Base-by-base conservation (phyloP, 1,284 basidiomycete species). In the Agroathelia rolfsii region DNA sequence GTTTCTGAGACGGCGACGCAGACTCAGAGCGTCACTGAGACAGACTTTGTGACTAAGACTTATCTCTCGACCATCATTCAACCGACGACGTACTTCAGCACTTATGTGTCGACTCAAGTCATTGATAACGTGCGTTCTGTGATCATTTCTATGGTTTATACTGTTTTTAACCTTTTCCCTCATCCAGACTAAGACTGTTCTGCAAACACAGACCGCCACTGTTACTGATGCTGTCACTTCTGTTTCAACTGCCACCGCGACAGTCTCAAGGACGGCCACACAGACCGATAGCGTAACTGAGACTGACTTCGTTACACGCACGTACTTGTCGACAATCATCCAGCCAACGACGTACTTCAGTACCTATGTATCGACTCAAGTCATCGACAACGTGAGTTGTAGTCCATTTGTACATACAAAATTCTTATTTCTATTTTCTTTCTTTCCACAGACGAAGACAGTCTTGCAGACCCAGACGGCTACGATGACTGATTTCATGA, bases 31-130 rank as follows among this genome's bases (percentile, higher is more conserved):
- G 45, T 55, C 37, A 67, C 62, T 11, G 45, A 59, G 37, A 53
- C 55, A 13, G 30, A 61, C 39, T 53, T 62, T 30, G 59, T 69
- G 39, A 66, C 61, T n/a, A 41, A 46, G 39, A 68, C 67, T 12
- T 50, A 64, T 35, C 44, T 66, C 40, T 56, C 64, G 48, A 78
- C 76, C 3, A 72, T 69, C 9, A 60, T 68, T 16, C 51, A 68
- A 49, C 52, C 69, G 18, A 57, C 71, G 22, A 72, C 72, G 30
- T 78, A 76, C 21, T 78, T 75, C 12, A 62, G 66, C 28, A 61
- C 75, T 27, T 77, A 66, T 64, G 63, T 75, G 13, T 77, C 75
- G 8, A 79, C 76, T 13, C 66, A 77, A 52, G 57, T 69, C 48
- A 62, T 75, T 43, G 71, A 78, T 56, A 55, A 62, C 48, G 71